Evolutionary conservation across 148 eudicot species (phyloP), one percentile per base, ranked within the genome.

Genomic region (Amaranthus hypochondriacus): DNA sequence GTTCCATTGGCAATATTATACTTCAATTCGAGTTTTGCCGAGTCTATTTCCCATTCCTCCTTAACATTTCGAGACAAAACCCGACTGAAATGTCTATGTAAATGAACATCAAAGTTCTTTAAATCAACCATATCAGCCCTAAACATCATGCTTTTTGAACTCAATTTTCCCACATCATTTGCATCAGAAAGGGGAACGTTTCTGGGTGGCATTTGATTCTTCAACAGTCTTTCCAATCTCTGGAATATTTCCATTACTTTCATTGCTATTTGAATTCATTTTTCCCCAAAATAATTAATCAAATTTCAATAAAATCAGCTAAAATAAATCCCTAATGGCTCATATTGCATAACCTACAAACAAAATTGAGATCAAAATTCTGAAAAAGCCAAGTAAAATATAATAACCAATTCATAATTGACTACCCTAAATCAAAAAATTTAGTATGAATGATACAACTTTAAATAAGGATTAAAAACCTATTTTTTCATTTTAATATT

Each of bases 101-200:
- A 80, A 49, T 88, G 92, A 47, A 83, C 61, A 84, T 88, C 98
- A 89, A 78, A 89, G n/a, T 76, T 83, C 87, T 86, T 87, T 42
- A 94, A 81, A 87, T 94, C 97, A 67, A 94, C 91, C 84, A 68
- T 81, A 82, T 94, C 93, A 10, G 92, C 98, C 76, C 97, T 88
- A 66, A 91, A 63, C 79, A 56, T 88, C 82, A 72, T 72, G 5
- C 81, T 76, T 71, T 82, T 82, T 18, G 64, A 68, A 55, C 83
- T 81, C 53, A 47, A 7, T 69, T 74, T 84, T 14, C 83, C 86
- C 51, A 59, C 56, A 70, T 81, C 81, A 28, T 52, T 66, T 51
- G 71, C 73, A 59, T 78, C 78, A 4, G 76, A 78, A 47, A 18
- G 76, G n/a, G 70, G 80, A 73, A 15, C 42, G 15, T 50, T 66